Conservation (phyloP, 192 early-diverging fungal genomes). For the Entomortierella beljakovae region DNA sequence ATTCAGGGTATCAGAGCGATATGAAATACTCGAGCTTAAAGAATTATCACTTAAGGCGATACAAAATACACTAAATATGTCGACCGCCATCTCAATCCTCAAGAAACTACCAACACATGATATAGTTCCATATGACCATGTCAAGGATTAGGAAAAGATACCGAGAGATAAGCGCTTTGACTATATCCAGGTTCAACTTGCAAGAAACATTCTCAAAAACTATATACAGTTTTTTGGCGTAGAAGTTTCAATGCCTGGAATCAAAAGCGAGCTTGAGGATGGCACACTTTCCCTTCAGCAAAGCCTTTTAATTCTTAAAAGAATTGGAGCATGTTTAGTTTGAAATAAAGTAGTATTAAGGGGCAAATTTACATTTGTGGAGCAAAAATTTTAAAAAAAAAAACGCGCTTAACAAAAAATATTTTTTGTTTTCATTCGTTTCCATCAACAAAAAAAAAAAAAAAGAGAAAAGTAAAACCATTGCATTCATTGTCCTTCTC, state of each 20-base stretch:
- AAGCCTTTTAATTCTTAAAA: neutral
- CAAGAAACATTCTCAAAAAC: slow-evolving; percentile 23
- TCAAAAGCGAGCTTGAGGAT: neutral
- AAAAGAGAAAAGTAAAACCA: too few species aligned
- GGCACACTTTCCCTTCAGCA: neutral
- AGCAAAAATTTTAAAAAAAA: too few species aligned
- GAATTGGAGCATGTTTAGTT: slow-evolving; percentile 17
- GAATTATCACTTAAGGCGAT: slow-evolving; percentile 24
- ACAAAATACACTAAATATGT: slow-evolving; percentile 26
- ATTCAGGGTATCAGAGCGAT: slow-evolving; percentile 28
- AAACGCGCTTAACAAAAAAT: too few species aligned
- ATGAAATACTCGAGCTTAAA: slow-evolving; percentile 18
- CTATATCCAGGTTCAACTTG: slow-evolving; percentile 8
- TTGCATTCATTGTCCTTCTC: neutral
- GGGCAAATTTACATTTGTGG: too few species aligned
- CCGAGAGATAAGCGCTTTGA: neutral
- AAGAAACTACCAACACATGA: slow-evolving; percentile 1
- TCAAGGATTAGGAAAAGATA: neutral
- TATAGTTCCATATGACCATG: neutral
- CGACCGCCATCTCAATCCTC: slow-evolving; percentile 39
- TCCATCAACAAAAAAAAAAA: too few species aligned
- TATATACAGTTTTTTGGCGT: slow-evolving; percentile 34
- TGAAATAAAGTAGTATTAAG: too few species aligned
- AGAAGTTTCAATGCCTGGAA: neutral
- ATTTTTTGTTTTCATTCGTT: too few species aligned